Evolutionary conservation across 768 basidiomycete genomes (phyloP), one percentile per base, ranked within the genome.

Genomic region (Phanerochaete sordida): DNA sequence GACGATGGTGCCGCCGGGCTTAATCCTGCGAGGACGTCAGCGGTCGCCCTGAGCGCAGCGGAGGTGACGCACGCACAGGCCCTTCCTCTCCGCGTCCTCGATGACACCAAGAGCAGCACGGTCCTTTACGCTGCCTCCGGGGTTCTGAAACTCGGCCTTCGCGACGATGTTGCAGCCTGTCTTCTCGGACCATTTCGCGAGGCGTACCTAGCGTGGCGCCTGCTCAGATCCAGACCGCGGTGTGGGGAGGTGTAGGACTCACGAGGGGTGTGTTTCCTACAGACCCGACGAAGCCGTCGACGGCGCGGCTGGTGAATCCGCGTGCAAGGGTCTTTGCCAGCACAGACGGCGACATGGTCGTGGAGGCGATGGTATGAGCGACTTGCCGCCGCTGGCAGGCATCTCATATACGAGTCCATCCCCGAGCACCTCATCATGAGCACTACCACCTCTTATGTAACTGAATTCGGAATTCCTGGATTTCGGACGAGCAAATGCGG

Each of bases 141-240:
- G 97, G 69, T 98, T 98, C 76, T 97, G 95, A 70, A 97, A 95
- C 75, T 99, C 97, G 21, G 97, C 93, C 72, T 99, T 98, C n/a
- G 91, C 95, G 50, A 87, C 87, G 62, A 98, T 93, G 55, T 84
- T 83, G 57, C 84, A 86, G 16, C 94, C 95, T 1, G 86, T 92
- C 70, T 83, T 84, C 65, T 93, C 85, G 11, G 93, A 97, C 8
- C 97, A 79, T 15, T 75, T 74, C 72, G 91, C 87, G 56, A 98
- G 80, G 64, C 87, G 84, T 61, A 98, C 95, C 94, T 97, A 70
- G 45, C 33, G 30, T 51, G 30, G 45, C 46, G 60, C 51, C 60
- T 53, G 51, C 58, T 51, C 13, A 31, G 45, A 23, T n/a, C 26
- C 47, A 58, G 51, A 59, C 50, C 43, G 15, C 3, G 49, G 26